These are phyloP conservation scores for Pistacia vera DNA, from an alignment of 345 rosid genomes.

Conservation along the genomic window DNA sequence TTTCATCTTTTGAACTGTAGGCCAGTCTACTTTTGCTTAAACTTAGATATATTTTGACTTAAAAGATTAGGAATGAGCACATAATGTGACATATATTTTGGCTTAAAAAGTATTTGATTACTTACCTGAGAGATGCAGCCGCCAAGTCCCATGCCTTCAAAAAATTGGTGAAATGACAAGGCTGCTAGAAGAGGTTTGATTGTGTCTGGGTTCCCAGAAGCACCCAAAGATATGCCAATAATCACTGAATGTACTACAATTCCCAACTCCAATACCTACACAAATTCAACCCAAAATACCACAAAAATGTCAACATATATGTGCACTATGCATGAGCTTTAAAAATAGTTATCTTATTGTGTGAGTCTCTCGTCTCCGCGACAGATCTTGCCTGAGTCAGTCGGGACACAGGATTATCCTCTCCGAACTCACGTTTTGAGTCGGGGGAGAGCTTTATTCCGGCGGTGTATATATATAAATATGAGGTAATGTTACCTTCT, in stretches of 20 bases:
- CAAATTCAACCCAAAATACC: background rate
- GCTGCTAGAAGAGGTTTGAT: slow-evolving; percentile 71
- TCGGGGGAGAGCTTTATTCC: too few relatives aligned
- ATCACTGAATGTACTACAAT: slow-evolving; percentile 74
- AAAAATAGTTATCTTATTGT: too few relatives aligned
- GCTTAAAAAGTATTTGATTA: background rate
- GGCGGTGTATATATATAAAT: too few relatives aligned
- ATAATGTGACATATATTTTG: too few relatives aligned
- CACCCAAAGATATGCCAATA: slow-evolving; percentile 71
- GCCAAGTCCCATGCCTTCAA: slow-evolving; percentile 83
- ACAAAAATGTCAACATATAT: background rate
- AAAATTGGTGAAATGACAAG: slow-evolving; percentile 74
- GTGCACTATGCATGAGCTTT: too few relatives aligned
- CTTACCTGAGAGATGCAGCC: slow-evolving; percentile 70
- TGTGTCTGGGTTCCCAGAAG: slow-evolving; percentile 48
- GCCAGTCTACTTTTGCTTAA: background rate
- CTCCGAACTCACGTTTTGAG: too few relatives aligned
- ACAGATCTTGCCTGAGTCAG: too few relatives aligned
- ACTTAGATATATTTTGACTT: background rate
- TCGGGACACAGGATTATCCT: too few relatives aligned
- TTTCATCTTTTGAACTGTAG: background rate
- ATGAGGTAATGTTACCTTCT: too few relatives aligned
- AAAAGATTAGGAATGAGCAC: too few relatives aligned
- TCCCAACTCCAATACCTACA: slow-evolving; percentile 66
- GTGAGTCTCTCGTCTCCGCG: too few relatives aligned